Percentiles rank a stretch among this genome's conserved stretches.
Evolutionary conservation across 83 land plant species (phyloP).

Genomic region (Picea engelmannii): DNA sequence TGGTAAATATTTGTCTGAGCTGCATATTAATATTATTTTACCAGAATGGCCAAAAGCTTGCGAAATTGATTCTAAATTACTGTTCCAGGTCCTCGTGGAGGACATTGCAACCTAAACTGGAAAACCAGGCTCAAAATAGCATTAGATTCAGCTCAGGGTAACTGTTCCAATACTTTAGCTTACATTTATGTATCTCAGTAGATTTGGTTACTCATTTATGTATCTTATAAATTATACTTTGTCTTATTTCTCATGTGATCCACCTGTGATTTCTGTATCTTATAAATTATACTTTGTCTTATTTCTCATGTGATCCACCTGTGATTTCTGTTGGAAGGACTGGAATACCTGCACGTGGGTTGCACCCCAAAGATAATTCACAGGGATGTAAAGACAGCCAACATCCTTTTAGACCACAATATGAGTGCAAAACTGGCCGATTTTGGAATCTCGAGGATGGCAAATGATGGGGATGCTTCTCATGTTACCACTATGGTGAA

Average conservation of each 20-base stretch:
- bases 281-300: too few species aligned
- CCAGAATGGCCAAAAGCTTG: not conserved
- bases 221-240: too few species aligned
- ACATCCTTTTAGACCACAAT: constrained; percentile 60
- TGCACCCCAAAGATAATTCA: constrained; percentile 65
- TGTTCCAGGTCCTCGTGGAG: not conserved
- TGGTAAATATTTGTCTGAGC: not conserved
- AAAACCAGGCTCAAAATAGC: constrained; percentile 5
- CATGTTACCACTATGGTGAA: constrained; percentile 33
- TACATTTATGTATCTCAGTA: too few species aligned
- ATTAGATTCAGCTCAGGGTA: not conserved
- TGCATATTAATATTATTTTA: not conserved
- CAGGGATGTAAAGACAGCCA: constrained; percentile 68
- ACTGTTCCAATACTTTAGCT: not conserved
- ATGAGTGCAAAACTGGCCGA: constrained; percentile 55
- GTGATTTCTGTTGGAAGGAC: constrained; percentile 12
- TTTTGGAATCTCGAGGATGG: constrained; percentile 59
- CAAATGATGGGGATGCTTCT: too few species aligned
- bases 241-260: not conserved
- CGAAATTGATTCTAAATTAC: not conserved
- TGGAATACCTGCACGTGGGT: constrained; percentile 67
- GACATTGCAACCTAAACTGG: not conserved
- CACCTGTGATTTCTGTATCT: too few species aligned
- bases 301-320: too few species aligned
- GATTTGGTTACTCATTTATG: too few species aligned